phyloP scores from a whole-genome alignment of 148 eudicot genomes.

The Rhododendron ferrugineum region DNA sequence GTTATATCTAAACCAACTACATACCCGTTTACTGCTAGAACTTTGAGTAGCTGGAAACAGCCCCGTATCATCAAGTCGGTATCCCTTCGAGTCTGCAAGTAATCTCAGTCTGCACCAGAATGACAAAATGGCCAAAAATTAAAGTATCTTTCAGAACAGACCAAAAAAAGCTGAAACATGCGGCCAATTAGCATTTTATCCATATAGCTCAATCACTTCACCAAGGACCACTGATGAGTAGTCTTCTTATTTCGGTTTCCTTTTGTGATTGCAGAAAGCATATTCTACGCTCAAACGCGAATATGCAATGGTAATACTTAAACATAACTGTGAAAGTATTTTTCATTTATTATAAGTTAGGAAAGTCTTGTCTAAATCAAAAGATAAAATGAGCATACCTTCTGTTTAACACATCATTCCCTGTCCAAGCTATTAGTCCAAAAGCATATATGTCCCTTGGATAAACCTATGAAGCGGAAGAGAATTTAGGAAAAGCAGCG shows the following conservation, averaged over 20 bases:
- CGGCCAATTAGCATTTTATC: background rate
- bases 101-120: constrained; percentile 63
- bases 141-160: background rate
- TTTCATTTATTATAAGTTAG: background rate
- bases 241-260: background rate
- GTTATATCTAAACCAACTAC: background rate
- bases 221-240: background rate
- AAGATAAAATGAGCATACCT: constrained; percentile 35
- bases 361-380: background rate
- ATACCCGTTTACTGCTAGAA: constrained; percentile 68
- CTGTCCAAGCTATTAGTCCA: constrained; percentile 94
- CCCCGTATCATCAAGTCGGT: constrained; percentile 81
- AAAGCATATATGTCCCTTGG: constrained; percentile 82
- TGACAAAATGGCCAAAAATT: background rate
- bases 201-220: background rate
- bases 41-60: constrained; percentile 73
- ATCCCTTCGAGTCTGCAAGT: constrained; percentile 88
- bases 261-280: background rate
- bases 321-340: background rate
- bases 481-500: background rate
- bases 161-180: background rate
- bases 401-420: constrained; percentile 88
- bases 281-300: background rate
- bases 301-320: background rate
- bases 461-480: constrained; percentile 49